Base-by-base conservation (phyloP, 768 basidiomycete species). In the Symmetrospora coprosmae region DNA sequence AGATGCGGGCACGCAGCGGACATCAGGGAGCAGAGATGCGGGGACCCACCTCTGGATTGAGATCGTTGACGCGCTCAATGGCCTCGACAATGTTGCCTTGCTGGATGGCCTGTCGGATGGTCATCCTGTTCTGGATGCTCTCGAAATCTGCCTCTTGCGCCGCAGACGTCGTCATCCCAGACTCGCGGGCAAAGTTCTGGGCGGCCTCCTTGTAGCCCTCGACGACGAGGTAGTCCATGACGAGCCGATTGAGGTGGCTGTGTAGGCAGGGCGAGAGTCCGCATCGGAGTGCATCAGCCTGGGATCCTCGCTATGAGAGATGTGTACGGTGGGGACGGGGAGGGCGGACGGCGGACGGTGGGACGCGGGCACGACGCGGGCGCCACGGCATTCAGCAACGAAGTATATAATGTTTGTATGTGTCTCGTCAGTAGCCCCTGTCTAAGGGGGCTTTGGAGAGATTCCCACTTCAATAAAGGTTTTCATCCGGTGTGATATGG, bases 171-270 rank as follows among this genome's bases (percentile, higher is more conserved):
- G 65, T 64, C 49, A 94, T 76, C 43, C 81, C 80, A 19, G 92
- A 85, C 70, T 99, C 94, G 46, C 82, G 80, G 62, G 87, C 84
- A 69, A 99, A 96, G 72, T 91, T 86, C 68, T 94, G 85, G 1
- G 94, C 94, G 0, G 94, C 89, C 13, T 86, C 82, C 71, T 90
- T 89, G 78, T 90, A 97, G 2, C 94, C 94, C 71, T 97, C 91
- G 53, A 94, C 87, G 63, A 94, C 86, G 64, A 97, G 84, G 73
- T 96, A 97, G 71, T 99, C 89, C 83, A 94, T 90, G 43, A 99
- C 82, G 23, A 97, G 80, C 2, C 84, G 80, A 72, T 97, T 92
- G 60, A 97, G 76, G 73, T 99, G 90, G 74, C 94, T 99, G 68
- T 50, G 35, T 14, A 28, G 14, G 38, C 2, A 35, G 13, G 16